phyloP scores from a whole-genome alignment of 2,329 filamentous ascomycete species.

The Calonectria henricotiae region DNA sequence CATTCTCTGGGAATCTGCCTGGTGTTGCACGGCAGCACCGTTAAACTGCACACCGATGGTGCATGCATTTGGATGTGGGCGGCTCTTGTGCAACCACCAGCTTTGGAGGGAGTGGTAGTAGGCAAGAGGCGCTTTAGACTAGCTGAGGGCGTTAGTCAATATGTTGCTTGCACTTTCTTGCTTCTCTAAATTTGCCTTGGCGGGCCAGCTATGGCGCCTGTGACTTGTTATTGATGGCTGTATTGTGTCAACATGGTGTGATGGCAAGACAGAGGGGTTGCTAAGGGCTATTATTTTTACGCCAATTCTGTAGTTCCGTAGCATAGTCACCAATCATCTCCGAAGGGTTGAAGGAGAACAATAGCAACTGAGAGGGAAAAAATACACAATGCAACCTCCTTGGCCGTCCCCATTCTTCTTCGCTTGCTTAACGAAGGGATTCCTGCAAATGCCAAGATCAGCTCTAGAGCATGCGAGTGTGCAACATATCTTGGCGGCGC shows the following conservation, averaged over 20 bases:
- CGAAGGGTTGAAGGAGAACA: neutral
- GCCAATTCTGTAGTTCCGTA: neutral
- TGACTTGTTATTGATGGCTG: slow-evolving; percentile 38
- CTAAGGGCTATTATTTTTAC: slow-evolving; percentile 1
- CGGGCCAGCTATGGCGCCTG: slow-evolving; percentile 25
- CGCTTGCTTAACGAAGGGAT: slow-evolving; percentile 17
- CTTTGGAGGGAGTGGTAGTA: slow-evolving; percentile 1
- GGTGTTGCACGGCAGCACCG: slow-evolving; percentile 49
- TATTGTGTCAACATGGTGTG: slow-evolving; percentile 35
- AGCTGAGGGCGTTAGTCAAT: slow-evolving; percentile 1
- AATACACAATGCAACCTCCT: neutral
- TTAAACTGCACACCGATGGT: slow-evolving; percentile 43
- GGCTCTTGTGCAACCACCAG: slow-evolving; percentile 43
- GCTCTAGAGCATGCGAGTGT: slow-evolving; percentile 15
- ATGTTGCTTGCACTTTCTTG: slow-evolving; percentile 4
- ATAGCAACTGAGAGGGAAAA: neutral
- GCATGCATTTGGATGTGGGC: slow-evolving; percentile 47
- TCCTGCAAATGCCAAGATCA: neutral
- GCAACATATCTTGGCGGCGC: slow-evolving; percentile 10
- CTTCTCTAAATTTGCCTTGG: slow-evolving; percentile 33
- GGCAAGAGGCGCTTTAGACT: neutral
- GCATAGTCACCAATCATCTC: neutral
- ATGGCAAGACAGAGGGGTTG: slow-evolving; percentile 28
- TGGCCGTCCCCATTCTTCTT: neutral
- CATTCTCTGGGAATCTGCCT: slow-evolving; percentile 1